A percentile compares a stretch with the other conserved stretches of the same genome.
phyloP scores from a whole-genome alignment of 306 rosid species.

The Bauhinia variegata region DNA sequence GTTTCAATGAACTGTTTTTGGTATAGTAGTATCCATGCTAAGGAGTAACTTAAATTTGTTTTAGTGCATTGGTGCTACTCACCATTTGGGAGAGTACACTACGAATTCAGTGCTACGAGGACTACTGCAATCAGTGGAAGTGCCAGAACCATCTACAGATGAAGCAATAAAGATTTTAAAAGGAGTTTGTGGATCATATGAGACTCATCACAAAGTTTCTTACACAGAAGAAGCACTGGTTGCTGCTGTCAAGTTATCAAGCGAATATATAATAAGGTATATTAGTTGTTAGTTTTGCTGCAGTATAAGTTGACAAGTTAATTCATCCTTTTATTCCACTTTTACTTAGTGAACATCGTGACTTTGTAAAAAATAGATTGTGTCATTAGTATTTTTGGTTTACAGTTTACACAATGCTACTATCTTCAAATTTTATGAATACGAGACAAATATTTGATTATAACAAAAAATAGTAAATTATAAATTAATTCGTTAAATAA shows the following conservation, averaged over 20 bases:
- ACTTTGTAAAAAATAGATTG: no score
- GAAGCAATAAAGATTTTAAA: slow-evolving; percentile 66
- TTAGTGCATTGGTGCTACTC: slow-evolving; percentile 26
- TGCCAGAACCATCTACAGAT: slow-evolving; percentile 65
- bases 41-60: no score
- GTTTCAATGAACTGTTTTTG: no score
- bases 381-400: no score
- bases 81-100: slow-evolving; percentile 19
- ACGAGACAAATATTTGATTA: no score
- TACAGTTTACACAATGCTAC: no score
- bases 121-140: slow-evolving; percentile 61
- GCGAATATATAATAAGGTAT: slow-evolving; percentile 61
- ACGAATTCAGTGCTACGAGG: slow-evolving; percentile 52
- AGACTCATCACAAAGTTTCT: slow-evolving; percentile 71
- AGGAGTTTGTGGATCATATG: slow-evolving; percentile 71
- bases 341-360: no score
- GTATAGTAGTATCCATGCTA: no score
- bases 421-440: no score
- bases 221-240: slow-evolving; percentile 72
- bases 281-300: background rate
- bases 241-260: slow-evolving; percentile 67
- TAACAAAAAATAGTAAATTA: no score
- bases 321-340: no score
- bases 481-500: no score
- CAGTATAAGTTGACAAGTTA: background rate